phyloP scores from a whole-genome alignment of 805 yeast genomes.

The Candida hungchunana region DNA sequence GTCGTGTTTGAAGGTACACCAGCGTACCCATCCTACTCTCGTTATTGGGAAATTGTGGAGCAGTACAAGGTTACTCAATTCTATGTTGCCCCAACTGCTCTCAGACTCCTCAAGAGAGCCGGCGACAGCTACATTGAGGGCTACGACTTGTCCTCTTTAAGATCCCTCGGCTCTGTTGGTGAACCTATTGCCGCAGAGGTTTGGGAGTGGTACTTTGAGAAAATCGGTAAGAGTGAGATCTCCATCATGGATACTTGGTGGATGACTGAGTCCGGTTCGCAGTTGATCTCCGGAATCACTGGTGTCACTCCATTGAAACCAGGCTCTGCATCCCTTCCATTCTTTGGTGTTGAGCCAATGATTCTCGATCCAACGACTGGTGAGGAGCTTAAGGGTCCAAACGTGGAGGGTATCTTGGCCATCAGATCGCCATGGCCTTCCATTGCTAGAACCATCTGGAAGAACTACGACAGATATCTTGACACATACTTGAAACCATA shows the following conservation, averaged over 20 bases:
- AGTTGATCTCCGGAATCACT: constrained; percentile 72
- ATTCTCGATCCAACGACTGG: constrained; percentile 75
- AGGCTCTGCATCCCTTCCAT: constrained; percentile 81
- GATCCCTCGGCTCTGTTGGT: constrained; percentile 79
- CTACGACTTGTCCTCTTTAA: constrained; percentile 57
- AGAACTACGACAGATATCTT: constrained; percentile 65
- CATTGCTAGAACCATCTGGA: constrained; percentile 79
- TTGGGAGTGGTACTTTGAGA: constrained; percentile 82
- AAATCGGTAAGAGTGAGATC: constrained; percentile 65
- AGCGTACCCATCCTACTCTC: constrained; percentile 73
- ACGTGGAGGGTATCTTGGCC: constrained; percentile 79
- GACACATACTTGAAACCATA: constrained; percentile 83
- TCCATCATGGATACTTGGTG: constrained; percentile 79
- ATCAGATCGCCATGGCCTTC: constrained; percentile 78
- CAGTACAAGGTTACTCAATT: constrained; percentile 70
- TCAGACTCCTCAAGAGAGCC: constrained; percentile 70
- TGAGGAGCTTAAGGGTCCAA: constrained; percentile 59
- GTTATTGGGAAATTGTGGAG: constrained; percentile 78
- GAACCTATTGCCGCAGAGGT: constrained; percentile 84
- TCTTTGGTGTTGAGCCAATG: constrained; percentile 73
- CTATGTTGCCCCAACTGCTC: constrained; percentile 82
- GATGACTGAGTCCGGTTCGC: constrained; percentile 88
- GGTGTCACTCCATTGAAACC: constrained; percentile 79
- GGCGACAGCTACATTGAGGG: constrained; percentile 61
- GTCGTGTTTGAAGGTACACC: constrained; percentile 86